Conservation (phyloP, 305 asterid genomes). For the Fraxinus ornus region DNA sequence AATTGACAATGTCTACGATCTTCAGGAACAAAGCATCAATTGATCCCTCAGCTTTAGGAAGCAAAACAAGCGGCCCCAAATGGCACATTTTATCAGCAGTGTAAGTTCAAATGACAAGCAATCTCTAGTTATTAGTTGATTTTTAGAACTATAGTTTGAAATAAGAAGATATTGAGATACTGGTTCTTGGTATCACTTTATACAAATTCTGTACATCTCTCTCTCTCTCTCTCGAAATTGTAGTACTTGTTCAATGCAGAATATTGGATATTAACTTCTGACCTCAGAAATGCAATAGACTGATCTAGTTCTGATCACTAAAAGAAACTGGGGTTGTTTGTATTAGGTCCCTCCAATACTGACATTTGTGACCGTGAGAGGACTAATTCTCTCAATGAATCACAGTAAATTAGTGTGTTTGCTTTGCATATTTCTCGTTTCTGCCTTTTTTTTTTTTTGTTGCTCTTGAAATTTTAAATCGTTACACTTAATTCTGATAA, state of each 20-base stretch:
- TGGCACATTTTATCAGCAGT: constrained; percentile 74
- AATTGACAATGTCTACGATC: background rate
- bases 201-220: background rate
- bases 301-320: background rate
- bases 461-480: background rate
- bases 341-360: background rate
- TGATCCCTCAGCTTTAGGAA: constrained; percentile 51
- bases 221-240: background rate
- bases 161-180: background rate
- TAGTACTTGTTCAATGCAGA: background rate
- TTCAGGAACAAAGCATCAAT: constrained; percentile 56
- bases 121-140: background rate
- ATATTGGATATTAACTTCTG: background rate
- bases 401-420: background rate
- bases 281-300: background rate
- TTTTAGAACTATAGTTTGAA: background rate
- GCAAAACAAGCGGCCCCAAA: constrained; percentile 63
- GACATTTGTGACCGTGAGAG: background rate
- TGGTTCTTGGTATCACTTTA: background rate
- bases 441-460: background rate
- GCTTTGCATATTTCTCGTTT: background rate
- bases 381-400: background rate
- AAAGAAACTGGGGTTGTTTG: background rate
- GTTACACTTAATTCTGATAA: background rate
- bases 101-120: constrained; percentile 43